Evolutionary conservation across 306 rosid genomes (phyloP), one percentile per base, ranked within the genome.

Genomic region (Prunus salicina): DNA sequence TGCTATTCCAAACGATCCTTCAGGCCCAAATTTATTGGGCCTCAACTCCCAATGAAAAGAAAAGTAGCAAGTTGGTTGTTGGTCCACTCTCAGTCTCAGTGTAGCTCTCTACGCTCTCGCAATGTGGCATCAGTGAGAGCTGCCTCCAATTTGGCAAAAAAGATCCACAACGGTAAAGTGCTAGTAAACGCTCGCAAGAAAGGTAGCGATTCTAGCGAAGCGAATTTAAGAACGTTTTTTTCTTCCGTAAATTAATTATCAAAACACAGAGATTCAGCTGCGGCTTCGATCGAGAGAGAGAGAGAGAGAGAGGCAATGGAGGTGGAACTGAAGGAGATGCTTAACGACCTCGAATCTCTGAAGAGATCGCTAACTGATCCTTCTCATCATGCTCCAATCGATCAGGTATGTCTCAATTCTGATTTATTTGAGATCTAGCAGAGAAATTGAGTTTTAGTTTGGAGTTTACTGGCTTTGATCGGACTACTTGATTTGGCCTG

Each of bases 341-440:
- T 85, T 16, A 64, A 79, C 50, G 96, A 93, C 84, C 96, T 93
- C 75, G 87, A 93, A 73, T 88, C 94, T 61, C 93, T 93, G 60
- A 82, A 83, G 87, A 84, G 83, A 77, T 88, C 90, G 78, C 87
- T 87, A 65, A 60, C 87, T 15, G 91, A 91, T 91, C 86, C 91
- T 49, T 89, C 96, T 71, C 90, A 67, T 43, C 83, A 67, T 10
- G 84, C 75, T 61, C 83, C 92, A 19, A 82, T 87, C 71, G 85
- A 80, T 28, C 80, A 91, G 94, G 98, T 93, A 32, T 61, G 63
- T 75, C 43, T 55, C 45, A 27, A 18, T 69, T 77, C 69, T 16
- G 46, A n/a, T 56, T 55, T 22, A 41, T 56, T 16, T 58, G 46
- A 41, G 63, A 74, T 65, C 20, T 56, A 57, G 41, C 7, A 1